phyloP scores from a whole-genome alignment of 352 stramenopile species.

The Elongisporangium prolatum region DNA sequence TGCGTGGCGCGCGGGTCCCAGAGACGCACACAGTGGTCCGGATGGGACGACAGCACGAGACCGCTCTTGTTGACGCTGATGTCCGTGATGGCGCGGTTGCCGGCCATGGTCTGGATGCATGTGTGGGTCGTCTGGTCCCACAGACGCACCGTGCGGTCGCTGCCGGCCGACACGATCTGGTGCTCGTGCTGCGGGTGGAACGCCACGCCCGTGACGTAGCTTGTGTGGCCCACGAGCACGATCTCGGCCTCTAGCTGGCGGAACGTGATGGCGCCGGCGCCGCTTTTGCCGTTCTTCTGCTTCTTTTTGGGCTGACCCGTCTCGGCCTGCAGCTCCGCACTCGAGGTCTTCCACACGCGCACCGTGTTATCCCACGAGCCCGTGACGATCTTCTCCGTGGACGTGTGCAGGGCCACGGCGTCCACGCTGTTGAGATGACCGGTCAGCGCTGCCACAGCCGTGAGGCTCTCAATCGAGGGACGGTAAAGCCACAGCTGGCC shows the following conservation, averaged over 20 bases:
- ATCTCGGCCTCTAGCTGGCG: constrained; percentile 68
- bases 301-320: constrained; percentile 54
- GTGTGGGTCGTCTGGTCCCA: constrained; percentile 76
- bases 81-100: constrained; percentile 70
- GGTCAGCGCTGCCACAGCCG: constrained; percentile 45
- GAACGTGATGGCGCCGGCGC: constrained; percentile 40
- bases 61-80: constrained; percentile 61
- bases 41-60: constrained; percentile 72
- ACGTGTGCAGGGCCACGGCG: constrained; percentile 31
- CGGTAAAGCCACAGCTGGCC: constrained; percentile 65
- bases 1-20: constrained; percentile 75
- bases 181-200: constrained; percentile 58
- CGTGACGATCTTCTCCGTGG: constrained; percentile 42
- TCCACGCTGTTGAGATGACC: constrained; percentile 85
- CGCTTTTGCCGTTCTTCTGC: constrained; percentile 40
- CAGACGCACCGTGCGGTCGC: constrained; percentile 69
- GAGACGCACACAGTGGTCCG: constrained; percentile 75
- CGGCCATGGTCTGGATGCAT: constrained; percentile 66
- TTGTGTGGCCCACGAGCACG: constrained; percentile 75
- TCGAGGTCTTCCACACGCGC: constrained; percentile 51
- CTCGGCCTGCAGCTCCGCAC: constrained; percentile 7
- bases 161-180: constrained; percentile 55
- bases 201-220: constrained; percentile 64
- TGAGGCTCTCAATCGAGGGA: constrained; percentile 26
- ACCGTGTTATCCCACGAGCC: constrained; percentile 86